Conservation (phyloP, 345 rosid genomes). For the Gossypium arboreum region DNA sequence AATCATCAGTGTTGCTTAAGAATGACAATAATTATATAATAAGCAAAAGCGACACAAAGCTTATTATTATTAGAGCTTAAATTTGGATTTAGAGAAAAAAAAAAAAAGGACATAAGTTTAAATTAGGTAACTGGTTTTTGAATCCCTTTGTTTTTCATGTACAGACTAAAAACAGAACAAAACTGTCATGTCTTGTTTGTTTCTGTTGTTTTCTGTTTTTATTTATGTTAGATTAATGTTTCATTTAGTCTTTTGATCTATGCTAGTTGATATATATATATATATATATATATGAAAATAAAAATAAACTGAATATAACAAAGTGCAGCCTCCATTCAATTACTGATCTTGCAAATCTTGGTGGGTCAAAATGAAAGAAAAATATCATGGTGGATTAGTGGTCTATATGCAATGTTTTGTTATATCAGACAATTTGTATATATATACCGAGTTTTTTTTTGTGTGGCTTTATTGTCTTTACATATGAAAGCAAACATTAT, state of each 20-base stretch:
- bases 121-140: conserved; percentile 28
- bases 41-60: not conserved
- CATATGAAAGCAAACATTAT: not conserved
- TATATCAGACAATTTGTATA: not conserved
- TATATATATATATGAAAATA: not conserved
- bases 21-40: not conserved
- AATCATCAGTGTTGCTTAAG: conserved; percentile 64
- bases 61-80: conserved; percentile 26
- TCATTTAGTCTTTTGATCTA: conserved; percentile 17
- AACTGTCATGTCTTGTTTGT: conserved; percentile 13
- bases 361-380: not conserved
- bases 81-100: conserved; percentile 17
- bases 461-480: not conserved
- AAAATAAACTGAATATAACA: not conserved
- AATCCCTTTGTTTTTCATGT: conserved; percentile 36
- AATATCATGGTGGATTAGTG: not conserved
- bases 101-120: conserved; percentile 9
- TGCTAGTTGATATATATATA: not conserved
- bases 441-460: not conserved
- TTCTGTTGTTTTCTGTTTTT: conserved; percentile 14
- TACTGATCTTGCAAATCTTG: not conserved
- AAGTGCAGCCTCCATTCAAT: not conserved
- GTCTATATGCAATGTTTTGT: not conserved
- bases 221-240: conserved; percentile 9
- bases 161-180: conserved; percentile 40